A percentile compares a stretch with the other conserved stretches of the same genome.
phyloP scores from a whole-genome alignment of 306 rosid species.

The Cucumis melo region DNA sequence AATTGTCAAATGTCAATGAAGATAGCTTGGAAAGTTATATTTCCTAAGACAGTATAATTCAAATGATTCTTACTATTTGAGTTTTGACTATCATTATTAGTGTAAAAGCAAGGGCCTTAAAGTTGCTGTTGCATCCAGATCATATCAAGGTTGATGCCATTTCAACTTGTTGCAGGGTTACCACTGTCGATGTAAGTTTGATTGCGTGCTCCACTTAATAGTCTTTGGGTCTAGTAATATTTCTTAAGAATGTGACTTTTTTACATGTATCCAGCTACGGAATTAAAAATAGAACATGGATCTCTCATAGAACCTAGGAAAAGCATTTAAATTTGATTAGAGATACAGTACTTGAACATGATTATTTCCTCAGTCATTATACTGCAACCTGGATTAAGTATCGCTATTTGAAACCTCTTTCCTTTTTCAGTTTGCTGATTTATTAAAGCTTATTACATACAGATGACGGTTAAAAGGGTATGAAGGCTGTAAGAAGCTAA shows the following conservation, averaged over 20 bases:
- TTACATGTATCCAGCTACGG: neutral
- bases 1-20: neutral
- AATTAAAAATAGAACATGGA: neutral
- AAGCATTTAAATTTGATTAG: neutral
- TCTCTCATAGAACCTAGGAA: neutral
- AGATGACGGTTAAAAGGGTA: neutral
- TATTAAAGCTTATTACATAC: neutral
- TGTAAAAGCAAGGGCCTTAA: slow-evolving; percentile 84
- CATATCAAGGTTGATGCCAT: slow-evolving; percentile 93
- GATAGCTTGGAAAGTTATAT: neutral
- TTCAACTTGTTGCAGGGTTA: slow-evolving; percentile 73
- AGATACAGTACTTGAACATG: neutral
- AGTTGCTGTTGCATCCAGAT: slow-evolving; percentile 98
- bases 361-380: neutral
- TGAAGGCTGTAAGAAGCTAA: neutral
- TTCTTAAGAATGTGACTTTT: neutral
- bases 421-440: neutral
- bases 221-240: neutral
- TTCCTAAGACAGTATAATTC: neutral
- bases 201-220: slow-evolving; percentile 1
- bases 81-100: slow-evolving; percentile 25
- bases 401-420: neutral
- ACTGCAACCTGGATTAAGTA: neutral
- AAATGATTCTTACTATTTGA: slow-evolving; percentile 11
- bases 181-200: slow-evolving; percentile 67